Evolutionary conservation across 305 asterid genomes (phyloP).

Genomic region (Solanum hybrid): DNA sequence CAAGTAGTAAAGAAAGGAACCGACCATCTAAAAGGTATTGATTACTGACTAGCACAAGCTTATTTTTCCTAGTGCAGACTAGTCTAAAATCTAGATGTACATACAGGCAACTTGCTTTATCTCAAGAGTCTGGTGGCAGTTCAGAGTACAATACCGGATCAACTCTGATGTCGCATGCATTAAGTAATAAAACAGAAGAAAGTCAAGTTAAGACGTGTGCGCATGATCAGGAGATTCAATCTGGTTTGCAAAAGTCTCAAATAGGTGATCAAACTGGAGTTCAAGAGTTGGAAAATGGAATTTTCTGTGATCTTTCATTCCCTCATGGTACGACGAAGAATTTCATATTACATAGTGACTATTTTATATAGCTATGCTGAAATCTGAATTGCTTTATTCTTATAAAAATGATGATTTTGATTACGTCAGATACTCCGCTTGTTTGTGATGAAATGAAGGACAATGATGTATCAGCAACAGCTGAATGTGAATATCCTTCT

Average conservation of each 20-base stretch:
- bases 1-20: conserved; percentile 40
- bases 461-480: conserved; percentile 10
- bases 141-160: conserved; percentile 67
- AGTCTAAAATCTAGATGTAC: conserved; percentile 28
- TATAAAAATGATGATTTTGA: not conserved
- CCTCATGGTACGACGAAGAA: conserved; percentile 33
- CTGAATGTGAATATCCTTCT: conserved; percentile 44
- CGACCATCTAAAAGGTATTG: conserved; percentile 58
- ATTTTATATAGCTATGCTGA: not conserved
- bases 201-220: conserved; percentile 30
- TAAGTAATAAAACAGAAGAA: conserved; percentile 34
- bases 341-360: not conserved
- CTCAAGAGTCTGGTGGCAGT: conserved; percentile 29
- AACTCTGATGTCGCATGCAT: conserved; percentile 25
- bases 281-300: conserved; percentile 29
- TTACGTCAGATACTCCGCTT: conserved; percentile 25
- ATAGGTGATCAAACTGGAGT: conserved; percentile 30
- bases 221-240: conserved; percentile 20
- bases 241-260: conserved; percentile 28
- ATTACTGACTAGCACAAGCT: not conserved
- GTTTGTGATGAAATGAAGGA: conserved; percentile 23
- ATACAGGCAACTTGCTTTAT: conserved; percentile 48
- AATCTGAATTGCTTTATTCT: not conserved
- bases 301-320: conserved; percentile 22
- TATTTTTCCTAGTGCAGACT: conserved; percentile 1